Percentiles rank a stretch among this genome's conserved stretches.
phyloP scores from a whole-genome alignment of 495 filamentous ascomycete genomes.

The Penicillium steckii region DNA sequence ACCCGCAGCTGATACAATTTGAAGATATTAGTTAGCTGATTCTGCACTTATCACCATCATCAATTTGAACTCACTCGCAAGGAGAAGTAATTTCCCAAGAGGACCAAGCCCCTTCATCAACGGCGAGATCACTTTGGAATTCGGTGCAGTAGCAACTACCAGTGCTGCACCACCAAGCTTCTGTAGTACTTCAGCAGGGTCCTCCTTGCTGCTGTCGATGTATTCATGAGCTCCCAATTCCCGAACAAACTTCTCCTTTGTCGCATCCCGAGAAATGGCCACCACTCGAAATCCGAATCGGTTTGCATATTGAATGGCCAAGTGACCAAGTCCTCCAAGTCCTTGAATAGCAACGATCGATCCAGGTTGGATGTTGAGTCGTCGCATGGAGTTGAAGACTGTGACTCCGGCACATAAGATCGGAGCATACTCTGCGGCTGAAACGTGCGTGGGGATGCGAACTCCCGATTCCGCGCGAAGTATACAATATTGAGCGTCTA shows the following conservation, averaged over 20 bases:
- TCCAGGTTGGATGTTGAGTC: constrained; percentile 56
- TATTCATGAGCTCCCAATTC: constrained; percentile 68
- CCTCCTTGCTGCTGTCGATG: constrained; percentile 57
- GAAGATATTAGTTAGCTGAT: not conserved
- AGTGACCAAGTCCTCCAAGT: constrained; percentile 65
- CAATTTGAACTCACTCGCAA: constrained; percentile 36
- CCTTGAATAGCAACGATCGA: constrained; percentile 63
- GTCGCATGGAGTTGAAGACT: constrained; percentile 68
- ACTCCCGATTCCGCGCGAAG: constrained; percentile 64
- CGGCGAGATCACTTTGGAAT: constrained; percentile 49
- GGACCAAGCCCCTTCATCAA: constrained; percentile 55
- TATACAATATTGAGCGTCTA: constrained; percentile 61
- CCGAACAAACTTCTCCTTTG: constrained; percentile 58
- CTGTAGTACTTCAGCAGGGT: constrained; percentile 49
- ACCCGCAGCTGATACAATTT: no score
- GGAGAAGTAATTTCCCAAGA: constrained; percentile 58
- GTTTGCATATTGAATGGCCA: constrained; percentile 65
- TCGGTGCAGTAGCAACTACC: constrained; percentile 64
- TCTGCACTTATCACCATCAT: not conserved
- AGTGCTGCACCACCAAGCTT: constrained; percentile 60
- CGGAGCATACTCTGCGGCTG: constrained; percentile 61
- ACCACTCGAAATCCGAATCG: constrained; percentile 66
- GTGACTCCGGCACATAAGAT: constrained; percentile 73
- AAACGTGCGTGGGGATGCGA: constrained; percentile 54
- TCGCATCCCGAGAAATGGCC: constrained; percentile 55